Conservation (phyloP, 192 early-diverging fungal species). For the Mortierella claussenii region DNA sequence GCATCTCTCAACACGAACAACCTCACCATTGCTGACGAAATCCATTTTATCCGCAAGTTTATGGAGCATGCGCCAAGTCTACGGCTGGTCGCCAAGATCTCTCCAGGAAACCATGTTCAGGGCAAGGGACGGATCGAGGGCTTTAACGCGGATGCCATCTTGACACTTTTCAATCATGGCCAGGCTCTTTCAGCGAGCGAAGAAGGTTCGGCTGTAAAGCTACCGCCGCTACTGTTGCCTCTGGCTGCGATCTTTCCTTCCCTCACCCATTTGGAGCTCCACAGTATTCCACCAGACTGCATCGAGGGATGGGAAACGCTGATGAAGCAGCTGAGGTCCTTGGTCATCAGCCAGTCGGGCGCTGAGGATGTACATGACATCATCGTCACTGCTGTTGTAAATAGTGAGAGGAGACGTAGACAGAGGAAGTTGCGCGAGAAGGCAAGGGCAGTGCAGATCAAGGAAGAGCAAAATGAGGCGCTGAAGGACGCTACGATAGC, state of each 20-base stretch:
- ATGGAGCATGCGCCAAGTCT: slow-evolving; percentile 55
- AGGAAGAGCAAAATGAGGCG: slow-evolving; percentile 45
- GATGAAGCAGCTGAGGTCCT: slow-evolving; percentile 47
- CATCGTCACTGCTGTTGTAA: slow-evolving; percentile 52
- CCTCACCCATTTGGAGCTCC: slow-evolving; percentile 60
- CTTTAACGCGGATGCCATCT: slow-evolving; percentile 26
- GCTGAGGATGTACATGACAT: slow-evolving; percentile 62
- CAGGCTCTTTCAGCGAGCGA: not conserved
- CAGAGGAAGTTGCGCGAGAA: slow-evolving; percentile 11
- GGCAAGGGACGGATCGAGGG: slow-evolving; percentile 46
- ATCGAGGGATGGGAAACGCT: slow-evolving; percentile 61
- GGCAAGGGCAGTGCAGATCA: slow-evolving; percentile 22
- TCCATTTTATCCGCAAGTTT: slow-evolving; percentile 60
- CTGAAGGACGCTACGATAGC: slow-evolving; percentile 33
- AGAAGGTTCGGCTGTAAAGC: not conserved
- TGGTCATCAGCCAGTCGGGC: slow-evolving; percentile 54
- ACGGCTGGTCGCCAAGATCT: slow-evolving; percentile 50
- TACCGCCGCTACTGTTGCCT: slow-evolving; percentile 31
- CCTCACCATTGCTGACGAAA: slow-evolving; percentile 56
- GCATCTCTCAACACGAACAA: slow-evolving; percentile 22
- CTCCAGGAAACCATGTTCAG: slow-evolving; percentile 25
- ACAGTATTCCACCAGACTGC: slow-evolving; percentile 55
- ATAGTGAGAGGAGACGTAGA: slow-evolving; percentile 45
- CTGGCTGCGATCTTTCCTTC: slow-evolving; percentile 45
- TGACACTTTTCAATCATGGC: slow-evolving; percentile 32